phyloP scores from a whole-genome alignment of 2,329 filamentous ascomycete species.

The Fusarium solani-melongenae region DNA sequence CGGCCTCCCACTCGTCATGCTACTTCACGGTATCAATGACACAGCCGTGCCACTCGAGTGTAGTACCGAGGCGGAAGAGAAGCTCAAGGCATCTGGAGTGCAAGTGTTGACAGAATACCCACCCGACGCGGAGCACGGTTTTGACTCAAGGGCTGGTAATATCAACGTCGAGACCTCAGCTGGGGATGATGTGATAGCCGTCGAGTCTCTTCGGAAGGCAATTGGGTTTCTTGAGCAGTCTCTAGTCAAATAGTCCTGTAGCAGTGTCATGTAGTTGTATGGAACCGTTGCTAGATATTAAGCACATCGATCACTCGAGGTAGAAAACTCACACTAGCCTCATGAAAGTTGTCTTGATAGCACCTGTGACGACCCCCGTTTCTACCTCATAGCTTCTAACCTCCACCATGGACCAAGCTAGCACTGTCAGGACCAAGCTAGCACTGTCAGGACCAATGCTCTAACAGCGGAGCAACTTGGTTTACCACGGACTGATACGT shows the following conservation, averaged over 20 bases:
- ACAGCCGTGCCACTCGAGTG: conserved; percentile 31
- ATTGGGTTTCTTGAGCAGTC: conserved; percentile 23
- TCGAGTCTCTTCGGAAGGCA: conserved; percentile 19
- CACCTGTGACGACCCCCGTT: background rate
- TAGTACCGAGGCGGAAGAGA: conserved; percentile 30
- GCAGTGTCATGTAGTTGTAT: background rate
- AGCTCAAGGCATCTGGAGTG: conserved; percentile 16
- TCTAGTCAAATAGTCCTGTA: background rate
- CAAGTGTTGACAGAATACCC: conserved; percentile 25
- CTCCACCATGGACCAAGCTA: background rate
- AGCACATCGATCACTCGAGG: background rate
- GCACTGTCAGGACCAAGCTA: background rate
- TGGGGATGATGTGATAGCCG: background rate
- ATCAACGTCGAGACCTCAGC: conserved; percentile 22
- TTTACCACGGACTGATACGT: background rate
- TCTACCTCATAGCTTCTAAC: background rate
- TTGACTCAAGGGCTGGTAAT: conserved; percentile 21
- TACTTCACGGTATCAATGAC: conserved; percentile 35
- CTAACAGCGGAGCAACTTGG: background rate
- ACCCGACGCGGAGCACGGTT: conserved; percentile 31
- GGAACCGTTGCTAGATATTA: background rate
- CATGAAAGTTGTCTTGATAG: background rate
- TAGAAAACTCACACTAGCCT: background rate
- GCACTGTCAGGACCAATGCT: too few species aligned
- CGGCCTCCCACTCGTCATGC: conserved; percentile 18